These are phyloP conservation scores for Eurotiales sp. DNA, from an alignment of 2,329 filamentous ascomycete species.

Conservation along the genomic window DNA sequence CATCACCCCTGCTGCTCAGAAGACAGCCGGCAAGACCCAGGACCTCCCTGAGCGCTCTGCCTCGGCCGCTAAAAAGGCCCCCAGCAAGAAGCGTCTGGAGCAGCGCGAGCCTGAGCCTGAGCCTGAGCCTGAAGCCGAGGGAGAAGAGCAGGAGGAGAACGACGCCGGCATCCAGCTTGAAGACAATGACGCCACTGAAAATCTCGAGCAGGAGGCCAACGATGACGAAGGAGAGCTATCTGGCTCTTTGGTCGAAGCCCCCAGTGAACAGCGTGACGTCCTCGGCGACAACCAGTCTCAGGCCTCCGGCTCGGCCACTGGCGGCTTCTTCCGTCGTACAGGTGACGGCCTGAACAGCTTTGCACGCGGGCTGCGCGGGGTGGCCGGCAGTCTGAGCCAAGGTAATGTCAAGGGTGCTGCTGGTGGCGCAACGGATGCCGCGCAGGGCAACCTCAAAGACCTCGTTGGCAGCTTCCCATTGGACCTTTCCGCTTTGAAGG, in stretches of 20 bases:
- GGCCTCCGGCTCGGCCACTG: constrained; percentile 26
- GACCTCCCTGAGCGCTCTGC: background rate
- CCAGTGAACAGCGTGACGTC: constrained; percentile 8
- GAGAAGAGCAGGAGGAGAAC: background rate
- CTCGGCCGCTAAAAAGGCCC: background rate
- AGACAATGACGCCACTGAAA: constrained; percentile 1
- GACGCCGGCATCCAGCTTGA: constrained; percentile 7
- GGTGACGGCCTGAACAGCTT: constrained; percentile 19
- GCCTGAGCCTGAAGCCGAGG: background rate
- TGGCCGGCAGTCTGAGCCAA: constrained; percentile 16
- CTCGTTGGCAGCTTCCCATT: constrained; percentile 18
- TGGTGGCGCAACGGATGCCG: constrained; percentile 19
- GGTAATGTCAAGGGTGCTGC: constrained; percentile 16
- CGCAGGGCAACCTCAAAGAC: constrained; percentile 18
- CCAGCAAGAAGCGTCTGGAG: background rate
- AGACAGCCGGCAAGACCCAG: background rate
- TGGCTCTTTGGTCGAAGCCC: background rate
- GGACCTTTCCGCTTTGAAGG: constrained; percentile 30
- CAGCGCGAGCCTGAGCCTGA: constrained; percentile 12
- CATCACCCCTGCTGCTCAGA: constrained; percentile 5
- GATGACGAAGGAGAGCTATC: background rate
- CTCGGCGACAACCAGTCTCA: constrained; percentile 18
- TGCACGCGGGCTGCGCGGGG: constrained; percentile 16
- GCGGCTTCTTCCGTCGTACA: constrained; percentile 16
- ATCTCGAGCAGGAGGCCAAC: background rate